These are phyloP conservation scores for Cyclotella choctawhatcheeana DNA, from an alignment of 108 stramenopile genomes.

Conservation along the genomic window DNA sequence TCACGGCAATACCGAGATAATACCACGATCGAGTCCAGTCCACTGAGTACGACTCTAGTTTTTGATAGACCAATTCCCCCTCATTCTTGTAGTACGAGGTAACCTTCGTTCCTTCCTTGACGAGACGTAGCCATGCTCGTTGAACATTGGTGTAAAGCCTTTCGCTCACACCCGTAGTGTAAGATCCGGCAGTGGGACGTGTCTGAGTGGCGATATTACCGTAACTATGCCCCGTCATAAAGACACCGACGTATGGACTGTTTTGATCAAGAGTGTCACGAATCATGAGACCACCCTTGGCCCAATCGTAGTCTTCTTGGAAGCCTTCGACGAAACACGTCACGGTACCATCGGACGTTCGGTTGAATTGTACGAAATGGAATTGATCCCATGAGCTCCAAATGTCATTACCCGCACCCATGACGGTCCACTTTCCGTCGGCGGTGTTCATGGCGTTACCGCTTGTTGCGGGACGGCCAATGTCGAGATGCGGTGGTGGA, in stretches of 20 bases:
- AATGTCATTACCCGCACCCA: conserved; percentile 17
- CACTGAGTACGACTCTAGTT: background rate
- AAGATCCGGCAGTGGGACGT: background rate
- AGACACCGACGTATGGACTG: conserved; percentile 5
- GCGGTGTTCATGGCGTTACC: background rate
- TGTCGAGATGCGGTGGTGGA: too few relatives aligned
- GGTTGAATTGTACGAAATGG: conserved; percentile 28
- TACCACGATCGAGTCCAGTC: background rate
- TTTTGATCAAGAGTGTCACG: conserved; percentile 15
- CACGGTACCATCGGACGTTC: conserved; percentile 18
- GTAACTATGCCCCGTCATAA: background rate
- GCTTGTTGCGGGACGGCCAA: background rate
- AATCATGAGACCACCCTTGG: conserved; percentile 31
- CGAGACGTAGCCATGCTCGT: conserved; percentile 22
- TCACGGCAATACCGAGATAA: conserved; percentile 25
- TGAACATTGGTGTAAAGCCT: background rate
- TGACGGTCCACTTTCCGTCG: background rate
- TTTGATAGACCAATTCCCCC: conserved; percentile 5
- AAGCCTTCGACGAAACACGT: conserved; percentile 15
- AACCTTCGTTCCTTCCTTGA: conserved; percentile 14
- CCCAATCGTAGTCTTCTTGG: conserved; percentile 2
- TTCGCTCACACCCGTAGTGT: background rate
- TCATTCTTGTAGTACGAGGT: conserved; percentile 18
- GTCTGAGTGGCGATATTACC: background rate
- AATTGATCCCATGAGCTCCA: conserved; percentile 21